A percentile compares a stretch with the other conserved stretches of the same genome.
These are phyloP conservation scores for Tetracladium marchalianum DNA, from an alignment of 495 filamentous ascomycete species.

Conservation along the genomic window DNA sequence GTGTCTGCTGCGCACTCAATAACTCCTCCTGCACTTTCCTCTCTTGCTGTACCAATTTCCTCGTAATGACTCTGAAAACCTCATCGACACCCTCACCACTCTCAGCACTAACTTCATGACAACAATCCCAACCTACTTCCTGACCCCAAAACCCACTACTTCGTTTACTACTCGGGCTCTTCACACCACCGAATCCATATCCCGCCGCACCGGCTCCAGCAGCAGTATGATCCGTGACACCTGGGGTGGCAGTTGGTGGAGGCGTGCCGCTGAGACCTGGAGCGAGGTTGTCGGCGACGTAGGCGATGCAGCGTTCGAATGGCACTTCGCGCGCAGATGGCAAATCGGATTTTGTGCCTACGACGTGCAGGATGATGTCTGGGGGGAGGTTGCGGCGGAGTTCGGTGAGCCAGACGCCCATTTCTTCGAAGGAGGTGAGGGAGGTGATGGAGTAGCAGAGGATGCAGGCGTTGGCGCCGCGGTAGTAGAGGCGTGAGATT, in stretches of 20 bases:
- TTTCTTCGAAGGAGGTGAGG: conserved; percentile 76
- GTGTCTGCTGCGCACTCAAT: conserved; percentile 9
- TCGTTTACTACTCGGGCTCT: conserved; percentile 65
- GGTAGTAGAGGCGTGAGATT: conserved; percentile 90
- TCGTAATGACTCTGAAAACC: conserved; percentile 88
- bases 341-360: conserved; percentile 90
- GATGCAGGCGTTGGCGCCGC: conserved; percentile 87
- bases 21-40: conserved; percentile 50
- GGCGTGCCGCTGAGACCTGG: conserved; percentile 54
- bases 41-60: conserved; percentile 90
- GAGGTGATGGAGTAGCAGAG: conserved; percentile 93
- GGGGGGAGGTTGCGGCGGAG: conserved; percentile 25
- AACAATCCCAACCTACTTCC: conserved; percentile 90
- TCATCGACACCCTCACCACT: conserved; percentile 95
- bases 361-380: conserved; percentile 88
- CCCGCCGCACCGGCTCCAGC: conserved; percentile 9
- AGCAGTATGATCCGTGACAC: background rate
- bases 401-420: conserved; percentile 86
- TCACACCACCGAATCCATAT: conserved; percentile 7
- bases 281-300: conserved; percentile 82
- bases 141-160: conserved; percentile 83
- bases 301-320: conserved; percentile 89
- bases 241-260: conserved; percentile 46
- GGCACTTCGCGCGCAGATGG: conserved; percentile 69
- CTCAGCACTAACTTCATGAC: conserved; percentile 91